A percentile compares a stretch with the other conserved stretches of the same genome.
Conservation (phyloP, 257 asterid species). For the Nyctanthes arbortristis region DNA sequence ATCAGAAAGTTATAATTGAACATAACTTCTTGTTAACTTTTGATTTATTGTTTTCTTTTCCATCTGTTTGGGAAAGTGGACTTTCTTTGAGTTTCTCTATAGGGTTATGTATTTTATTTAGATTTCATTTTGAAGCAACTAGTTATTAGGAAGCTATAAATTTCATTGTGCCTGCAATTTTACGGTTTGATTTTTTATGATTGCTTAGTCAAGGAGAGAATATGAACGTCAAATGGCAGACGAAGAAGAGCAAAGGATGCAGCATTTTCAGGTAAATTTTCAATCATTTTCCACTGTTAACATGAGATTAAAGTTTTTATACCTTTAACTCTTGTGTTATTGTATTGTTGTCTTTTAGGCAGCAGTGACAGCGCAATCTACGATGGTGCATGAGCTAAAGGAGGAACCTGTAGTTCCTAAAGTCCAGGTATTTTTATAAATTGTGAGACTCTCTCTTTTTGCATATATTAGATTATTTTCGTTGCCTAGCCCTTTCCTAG, state of each 20-base stretch:
- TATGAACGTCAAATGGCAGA: slow-evolving; percentile 77
- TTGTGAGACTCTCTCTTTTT: slow-evolving; percentile 17
- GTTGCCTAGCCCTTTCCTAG: not conserved
- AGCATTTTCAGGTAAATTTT: slow-evolving; percentile 69
- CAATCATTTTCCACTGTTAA: slow-evolving; percentile 12
- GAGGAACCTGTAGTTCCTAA: slow-evolving; percentile 59
- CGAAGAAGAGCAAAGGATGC: slow-evolving; percentile 77
- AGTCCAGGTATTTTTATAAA: slow-evolving; percentile 46
- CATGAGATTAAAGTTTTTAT: slow-evolving; percentile 11
- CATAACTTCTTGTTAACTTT: not conserved
- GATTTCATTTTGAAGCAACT: not conserved
- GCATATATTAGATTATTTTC: not conserved
- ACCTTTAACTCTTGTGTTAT: slow-evolving; percentile 12
- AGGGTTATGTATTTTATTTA: not conserved
- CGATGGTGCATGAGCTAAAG: slow-evolving; percentile 56
- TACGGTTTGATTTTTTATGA: slow-evolving; percentile 28
- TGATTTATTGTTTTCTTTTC: not conserved
- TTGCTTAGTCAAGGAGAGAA: slow-evolving; percentile 70
- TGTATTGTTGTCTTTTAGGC: slow-evolving; percentile 48
- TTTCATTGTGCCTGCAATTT: slow-evolving; percentile 3
- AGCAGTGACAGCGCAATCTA: slow-evolving; percentile 77
- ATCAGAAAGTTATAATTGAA: not conserved
- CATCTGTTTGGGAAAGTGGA: not conserved
- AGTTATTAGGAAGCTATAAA: not conserved
- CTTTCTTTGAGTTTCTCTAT: not conserved